phyloP scores from a whole-genome alignment of 805 yeast species.

The Yamadazyma olivae region DNA sequence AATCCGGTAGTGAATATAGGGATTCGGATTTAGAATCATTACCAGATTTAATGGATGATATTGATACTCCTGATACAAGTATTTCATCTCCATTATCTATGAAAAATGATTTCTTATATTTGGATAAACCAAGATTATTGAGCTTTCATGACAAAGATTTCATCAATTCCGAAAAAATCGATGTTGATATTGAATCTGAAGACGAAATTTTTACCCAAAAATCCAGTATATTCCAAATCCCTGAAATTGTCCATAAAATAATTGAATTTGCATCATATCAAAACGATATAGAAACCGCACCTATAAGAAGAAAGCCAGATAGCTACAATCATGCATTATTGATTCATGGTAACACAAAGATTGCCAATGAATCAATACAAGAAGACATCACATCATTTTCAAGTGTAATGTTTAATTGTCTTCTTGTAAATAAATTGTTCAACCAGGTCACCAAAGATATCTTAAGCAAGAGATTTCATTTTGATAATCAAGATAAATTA shows the following conservation, averaged over 20 bases:
- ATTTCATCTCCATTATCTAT: conserved; percentile 12
- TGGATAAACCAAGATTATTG: conserved; percentile 45
- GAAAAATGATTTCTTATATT: conserved; percentile 1
- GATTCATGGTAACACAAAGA: conserved; percentile 53
- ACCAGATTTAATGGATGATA: conserved; percentile 34
- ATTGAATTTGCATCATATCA: conserved; percentile 58
- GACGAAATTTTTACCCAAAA: neutral
- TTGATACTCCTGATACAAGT: conserved; percentile 3
- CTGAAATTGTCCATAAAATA: conserved; percentile 69
- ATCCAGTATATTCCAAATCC: conserved; percentile 60
- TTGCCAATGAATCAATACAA: conserved; percentile 45
- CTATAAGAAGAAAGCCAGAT: conserved; percentile 65
- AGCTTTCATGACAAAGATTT: conserved; percentile 44
- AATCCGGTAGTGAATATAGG: conserved; percentile 9
- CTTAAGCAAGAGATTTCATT: conserved; percentile 53
- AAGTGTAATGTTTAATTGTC: conserved; percentile 52
- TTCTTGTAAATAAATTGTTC: conserved; percentile 71
- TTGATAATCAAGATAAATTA: conserved; percentile 49
- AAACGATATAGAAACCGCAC: conserved; percentile 49
- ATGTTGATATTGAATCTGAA: neutral
- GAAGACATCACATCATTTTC: conserved; percentile 7
- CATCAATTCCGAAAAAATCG: neutral
- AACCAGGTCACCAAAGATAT: conserved; percentile 51
- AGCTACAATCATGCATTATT: conserved; percentile 66
- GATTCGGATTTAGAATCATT: conserved; percentile 32